A percentile compares a stretch with the other conserved stretches of the same genome.
Evolutionary conservation across 805 yeast genomes (phyloP).

Genomic region (Nakazawaea ernobii): DNA sequence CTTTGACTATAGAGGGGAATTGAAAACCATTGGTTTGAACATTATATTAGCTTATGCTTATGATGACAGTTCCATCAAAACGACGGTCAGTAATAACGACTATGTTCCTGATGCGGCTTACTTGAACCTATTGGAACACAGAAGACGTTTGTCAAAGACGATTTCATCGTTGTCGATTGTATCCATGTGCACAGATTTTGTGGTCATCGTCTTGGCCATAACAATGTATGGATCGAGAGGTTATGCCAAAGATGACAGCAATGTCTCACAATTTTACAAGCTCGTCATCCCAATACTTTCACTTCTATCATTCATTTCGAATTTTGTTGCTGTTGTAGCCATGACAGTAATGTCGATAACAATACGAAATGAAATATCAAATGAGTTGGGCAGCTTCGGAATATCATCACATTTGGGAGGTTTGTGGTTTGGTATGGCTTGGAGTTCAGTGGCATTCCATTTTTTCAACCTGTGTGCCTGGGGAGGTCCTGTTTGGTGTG

Average conservation of each 20-base stretch:
- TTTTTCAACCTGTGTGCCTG: conserved; percentile 21
- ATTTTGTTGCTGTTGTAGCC: conserved; percentile 25
- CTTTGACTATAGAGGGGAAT: conserved; percentile 40
- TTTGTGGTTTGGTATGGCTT: conserved; percentile 34
- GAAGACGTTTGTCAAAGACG: conserved; percentile 19
- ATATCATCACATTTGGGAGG: conserved; percentile 35
- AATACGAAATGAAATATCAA: conserved; percentile 22
- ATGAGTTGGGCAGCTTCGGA: conserved; percentile 40
- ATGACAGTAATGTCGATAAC: conserved; percentile 23
- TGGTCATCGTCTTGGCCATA: conserved; percentile 24
- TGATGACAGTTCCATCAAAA: conserved; percentile 15
- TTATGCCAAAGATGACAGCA: conserved; percentile 25
- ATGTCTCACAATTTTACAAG: conserved; percentile 25
- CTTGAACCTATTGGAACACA: conserved; percentile 14
- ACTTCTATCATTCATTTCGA: conserved; percentile 25
- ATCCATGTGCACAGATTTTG: conserved; percentile 23
- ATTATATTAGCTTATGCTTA: conserved; percentile 46
- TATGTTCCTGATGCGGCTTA: conserved; percentile 22
- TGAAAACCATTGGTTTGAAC: conserved; percentile 33
- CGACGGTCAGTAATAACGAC: conserved; percentile 12
- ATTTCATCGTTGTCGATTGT: conserved; percentile 25
- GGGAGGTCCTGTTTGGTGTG: conserved; percentile 50
- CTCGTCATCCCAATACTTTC: conserved; percentile 33
- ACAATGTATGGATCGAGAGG: conserved; percentile 33
- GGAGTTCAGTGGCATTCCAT: conserved; percentile 27